Evolutionary conservation across 2,329 filamentous ascomycete species (phyloP).

Genomic region (Fusarium anguioides): DNA sequence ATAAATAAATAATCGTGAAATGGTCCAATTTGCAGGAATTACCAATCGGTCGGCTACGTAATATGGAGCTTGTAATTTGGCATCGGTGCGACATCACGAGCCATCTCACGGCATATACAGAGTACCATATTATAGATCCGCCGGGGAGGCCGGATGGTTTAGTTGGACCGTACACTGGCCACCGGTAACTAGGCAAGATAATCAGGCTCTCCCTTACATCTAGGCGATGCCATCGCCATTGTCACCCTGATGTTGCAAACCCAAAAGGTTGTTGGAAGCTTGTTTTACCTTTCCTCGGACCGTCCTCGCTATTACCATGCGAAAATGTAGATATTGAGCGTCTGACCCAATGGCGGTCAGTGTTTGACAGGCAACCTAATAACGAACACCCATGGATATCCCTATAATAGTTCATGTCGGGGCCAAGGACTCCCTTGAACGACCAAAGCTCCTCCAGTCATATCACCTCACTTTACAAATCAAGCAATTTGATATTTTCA

Average conservation of each 20-base stretch:
- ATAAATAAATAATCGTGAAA: neutral
- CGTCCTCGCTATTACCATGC: neutral
- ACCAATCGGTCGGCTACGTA: conserved; percentile 23
- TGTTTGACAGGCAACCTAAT: conserved; percentile 10
- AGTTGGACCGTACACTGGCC: conserved; percentile 1
- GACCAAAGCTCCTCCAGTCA: conserved; percentile 12
- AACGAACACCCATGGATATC: neutral
- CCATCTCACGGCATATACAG: conserved; percentile 17
- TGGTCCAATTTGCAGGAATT: conserved; percentile 31
- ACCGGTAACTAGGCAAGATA: neutral
- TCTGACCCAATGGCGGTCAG: conserved; percentile 23
- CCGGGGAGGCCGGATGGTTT: conserved; percentile 28
- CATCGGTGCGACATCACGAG: conserved; percentile 8
- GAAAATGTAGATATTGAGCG: neutral
- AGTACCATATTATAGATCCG: conserved; percentile 30
- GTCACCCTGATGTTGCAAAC: conserved; percentile 4
- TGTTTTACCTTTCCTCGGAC: conserved; percentile 19
- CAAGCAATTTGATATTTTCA: conserved; percentile 16
- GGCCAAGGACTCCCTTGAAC: conserved; percentile 7
- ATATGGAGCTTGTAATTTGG: conserved; percentile 28
- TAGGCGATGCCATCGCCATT: conserved; percentile 25
- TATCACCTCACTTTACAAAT: conserved; percentile 29
- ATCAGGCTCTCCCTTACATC: conserved; percentile 30
- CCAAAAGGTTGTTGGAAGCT: conserved; percentile 13
- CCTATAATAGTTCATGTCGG: conserved; percentile 3